phyloP scores from a whole-genome alignment of 2,329 filamentous ascomycete genomes.

The Aspergillus fumigatus region DNA sequence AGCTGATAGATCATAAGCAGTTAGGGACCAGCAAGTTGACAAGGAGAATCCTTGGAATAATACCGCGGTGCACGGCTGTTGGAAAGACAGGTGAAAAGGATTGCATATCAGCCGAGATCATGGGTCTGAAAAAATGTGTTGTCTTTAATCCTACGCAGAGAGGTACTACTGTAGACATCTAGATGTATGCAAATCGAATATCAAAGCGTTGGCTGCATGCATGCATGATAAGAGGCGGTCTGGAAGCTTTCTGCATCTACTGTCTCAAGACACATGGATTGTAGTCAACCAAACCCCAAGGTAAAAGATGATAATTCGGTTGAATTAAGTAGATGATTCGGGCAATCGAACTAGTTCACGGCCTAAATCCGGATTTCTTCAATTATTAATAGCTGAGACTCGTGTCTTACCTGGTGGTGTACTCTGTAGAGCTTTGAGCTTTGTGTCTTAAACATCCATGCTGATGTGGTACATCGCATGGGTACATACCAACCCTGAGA shows the following conservation, averaged over 20 bases:
- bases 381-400: neutral
- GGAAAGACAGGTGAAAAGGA: neutral
- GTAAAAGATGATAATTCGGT: too few relatives aligned
- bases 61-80: neutral
- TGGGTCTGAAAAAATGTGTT: neutral
- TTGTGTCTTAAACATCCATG: neutral
- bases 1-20: slow-evolving; percentile 15
- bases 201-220: neutral
- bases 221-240: neutral
- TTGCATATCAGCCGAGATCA: neutral
- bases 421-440: neutral
- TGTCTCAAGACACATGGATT: neutral
- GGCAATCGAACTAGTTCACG: neutral
- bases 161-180: neutral
- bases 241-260: neutral
- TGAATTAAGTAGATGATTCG: neutral
- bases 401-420: neutral
- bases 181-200: neutral
- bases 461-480: slow-evolving; percentile 1
- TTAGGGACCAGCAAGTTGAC: neutral
- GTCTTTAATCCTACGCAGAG: neutral
- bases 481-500: slow-evolving; percentile 7
- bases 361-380: neutral
- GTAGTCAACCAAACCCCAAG: neutral
- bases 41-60: neutral